Conservation (phyloP, 1,284 basidiomycete genomes). For the Heterobasidion irregulare region DNA sequence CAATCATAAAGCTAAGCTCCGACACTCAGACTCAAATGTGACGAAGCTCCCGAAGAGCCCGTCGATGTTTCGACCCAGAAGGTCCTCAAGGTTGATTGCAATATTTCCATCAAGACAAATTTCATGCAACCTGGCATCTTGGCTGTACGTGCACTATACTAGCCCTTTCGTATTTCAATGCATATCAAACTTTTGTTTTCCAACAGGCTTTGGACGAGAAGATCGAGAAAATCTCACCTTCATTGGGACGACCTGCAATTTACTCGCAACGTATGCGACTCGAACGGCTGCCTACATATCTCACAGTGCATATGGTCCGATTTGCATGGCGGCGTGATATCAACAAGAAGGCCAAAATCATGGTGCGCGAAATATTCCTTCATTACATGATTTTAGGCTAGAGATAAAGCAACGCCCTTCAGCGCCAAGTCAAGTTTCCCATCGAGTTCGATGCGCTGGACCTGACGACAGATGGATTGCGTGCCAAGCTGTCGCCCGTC, state of each 20-base stretch:
- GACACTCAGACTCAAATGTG: slow-evolving; percentile 54
- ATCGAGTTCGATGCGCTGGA: slow-evolving; percentile 79
- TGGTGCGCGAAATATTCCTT: slow-evolving; percentile 38
- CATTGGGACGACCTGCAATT: slow-evolving; percentile 71
- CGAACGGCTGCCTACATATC: slow-evolving; percentile 77
- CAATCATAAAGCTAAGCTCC: neutral
- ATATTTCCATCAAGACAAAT: slow-evolving; percentile 83
- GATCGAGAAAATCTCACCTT: slow-evolving; percentile 80
- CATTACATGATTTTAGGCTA: neutral
- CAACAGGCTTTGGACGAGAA: slow-evolving; percentile 74
- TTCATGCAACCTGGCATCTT: slow-evolving; percentile 85
- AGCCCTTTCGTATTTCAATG: neutral
- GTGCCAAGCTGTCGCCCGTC: slow-evolving; percentile 62
- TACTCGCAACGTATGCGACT: slow-evolving; percentile 85
- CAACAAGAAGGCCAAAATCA: slow-evolving; percentile 86
- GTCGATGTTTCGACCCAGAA: slow-evolving; percentile 60
- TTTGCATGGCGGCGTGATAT: slow-evolving; percentile 96
- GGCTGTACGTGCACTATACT: slow-evolving; percentile 47
- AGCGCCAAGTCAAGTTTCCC: slow-evolving; percentile 94
- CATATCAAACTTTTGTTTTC: neutral
- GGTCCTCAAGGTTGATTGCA: slow-evolving; percentile 88
- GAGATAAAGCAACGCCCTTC: neutral
- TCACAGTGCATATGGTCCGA: slow-evolving; percentile 89
- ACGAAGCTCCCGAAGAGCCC: slow-evolving; percentile 78
- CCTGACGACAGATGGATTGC: slow-evolving; percentile 75